These are phyloP conservation scores for Penicillium sp. DNA, from an alignment of 2,329 filamentous ascomycete genomes.

Conservation along the genomic window DNA sequence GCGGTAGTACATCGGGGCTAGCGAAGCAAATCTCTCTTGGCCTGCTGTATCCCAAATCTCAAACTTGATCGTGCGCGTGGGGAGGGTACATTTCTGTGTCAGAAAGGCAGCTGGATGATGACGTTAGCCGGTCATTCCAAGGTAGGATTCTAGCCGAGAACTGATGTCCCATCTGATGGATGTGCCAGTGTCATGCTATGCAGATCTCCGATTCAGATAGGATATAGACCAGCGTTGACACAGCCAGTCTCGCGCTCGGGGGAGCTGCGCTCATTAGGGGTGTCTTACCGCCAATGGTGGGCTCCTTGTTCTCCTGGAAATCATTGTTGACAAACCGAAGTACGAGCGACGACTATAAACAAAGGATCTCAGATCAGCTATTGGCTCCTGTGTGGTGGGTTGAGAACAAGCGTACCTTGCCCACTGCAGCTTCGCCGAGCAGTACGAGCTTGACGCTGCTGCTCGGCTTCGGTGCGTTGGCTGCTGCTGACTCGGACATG, in stretches of 20 bases:
- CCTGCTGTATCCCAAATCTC: conserved; percentile 98
- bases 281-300: conserved; percentile 83
- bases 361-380: conserved; percentile 9
- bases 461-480: conserved; percentile 78
- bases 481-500: conserved; percentile 69
- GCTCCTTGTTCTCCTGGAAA: conserved; percentile 99
- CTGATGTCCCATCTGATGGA: background rate
- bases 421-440: conserved; percentile 93
- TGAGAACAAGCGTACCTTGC: conserved; percentile 65
- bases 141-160: background rate
- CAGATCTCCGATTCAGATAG: background rate
- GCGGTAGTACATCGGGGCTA: conserved; percentile 99
- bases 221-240: background rate
- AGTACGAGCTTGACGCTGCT: conserved; percentile 99
- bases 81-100: conserved; percentile 97
- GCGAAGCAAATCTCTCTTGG: conserved; percentile 92
- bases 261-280: background rate
- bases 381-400: conserved; percentile 4
- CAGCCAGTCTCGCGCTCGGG: background rate
- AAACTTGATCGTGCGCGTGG: conserved; percentile 71
- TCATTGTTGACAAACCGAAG: conserved; percentile 99
- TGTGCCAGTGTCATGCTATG: background rate
- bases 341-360: conserved; percentile 79
- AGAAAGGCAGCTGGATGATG: conserved; percentile 74
- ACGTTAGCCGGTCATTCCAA: conserved; percentile 13